Evolutionary conservation across 1,139 yeast species (phyloP).

Genomic region (Candida gigantensis): DNA sequence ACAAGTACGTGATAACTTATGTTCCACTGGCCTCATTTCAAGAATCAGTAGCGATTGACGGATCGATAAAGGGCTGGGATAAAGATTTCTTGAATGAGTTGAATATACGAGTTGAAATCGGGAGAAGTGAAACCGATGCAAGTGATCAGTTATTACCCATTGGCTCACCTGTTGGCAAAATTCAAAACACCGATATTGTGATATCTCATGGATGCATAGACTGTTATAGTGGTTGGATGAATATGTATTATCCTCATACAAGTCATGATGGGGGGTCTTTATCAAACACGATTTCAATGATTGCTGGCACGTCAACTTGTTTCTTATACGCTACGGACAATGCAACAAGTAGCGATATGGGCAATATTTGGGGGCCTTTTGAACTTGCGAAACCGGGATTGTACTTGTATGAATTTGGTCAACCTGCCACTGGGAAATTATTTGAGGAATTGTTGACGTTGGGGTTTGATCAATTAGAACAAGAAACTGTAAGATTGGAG

Average conservation of each 20-base stretch:
- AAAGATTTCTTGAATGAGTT: constrained; percentile 15
- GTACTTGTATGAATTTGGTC: constrained; percentile 53
- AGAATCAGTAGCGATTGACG: constrained; percentile 58
- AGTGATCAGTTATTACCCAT: constrained; percentile 8
- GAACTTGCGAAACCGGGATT: constrained; percentile 23
- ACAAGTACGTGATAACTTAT: too few species aligned
- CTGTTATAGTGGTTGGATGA: constrained; percentile 58
- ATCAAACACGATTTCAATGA: constrained; percentile 38
- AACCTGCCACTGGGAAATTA: constrained; percentile 57
- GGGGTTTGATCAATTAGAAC: constrained; percentile 36
- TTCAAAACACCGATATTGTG: constrained; percentile 7
- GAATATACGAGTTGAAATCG: constrained; percentile 21
- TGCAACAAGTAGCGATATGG: not conserved
- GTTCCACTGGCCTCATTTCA: too few species aligned
- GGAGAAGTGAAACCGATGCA: constrained; percentile 16
- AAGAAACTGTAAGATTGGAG: constrained; percentile 24
- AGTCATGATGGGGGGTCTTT: too few species aligned
- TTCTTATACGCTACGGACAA: constrained; percentile 35
- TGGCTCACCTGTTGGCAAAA: constrained; percentile 9
- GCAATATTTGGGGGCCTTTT: constrained; percentile 62
- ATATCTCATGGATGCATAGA: constrained; percentile 56
- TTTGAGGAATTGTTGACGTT: constrained; percentile 48
- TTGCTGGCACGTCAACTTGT: constrained; percentile 66
- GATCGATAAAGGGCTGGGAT: constrained; percentile 58
- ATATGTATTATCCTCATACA: constrained; percentile 19